Evolutionary conservation across 805 yeast genomes (phyloP), one percentile per base, ranked within the genome.

Genomic region (Blastobotrys robertii): DNA sequence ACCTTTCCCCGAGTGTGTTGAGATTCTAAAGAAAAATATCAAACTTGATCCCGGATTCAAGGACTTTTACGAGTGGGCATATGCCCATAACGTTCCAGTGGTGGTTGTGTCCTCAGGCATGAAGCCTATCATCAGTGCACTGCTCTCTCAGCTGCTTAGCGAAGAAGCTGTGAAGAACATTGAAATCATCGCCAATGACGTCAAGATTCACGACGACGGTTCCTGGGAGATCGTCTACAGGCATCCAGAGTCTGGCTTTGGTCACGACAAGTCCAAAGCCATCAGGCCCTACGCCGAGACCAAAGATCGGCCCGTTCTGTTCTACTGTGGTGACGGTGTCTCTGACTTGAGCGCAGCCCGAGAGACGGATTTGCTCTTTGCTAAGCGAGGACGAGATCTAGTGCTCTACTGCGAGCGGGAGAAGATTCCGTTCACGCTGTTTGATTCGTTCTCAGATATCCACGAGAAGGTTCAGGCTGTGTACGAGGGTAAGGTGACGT

Each of bases 251-350:
- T 75, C 95, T 8, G 70, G 78, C 10, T 88, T 86, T 62, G 99
- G 99, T 40, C 99, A 92, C 63, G 97, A 92, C 65, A 92, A 92
- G 67, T 79, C 95, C 28, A 72, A 75, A 44, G 81, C 92, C 25
- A 90, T 92, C 54, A 72, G 74, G 44, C 61, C 69, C 45, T 57
- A 67, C 55, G 65, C 65, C 15, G 56, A 63, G 7, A 59, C 60
- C 14, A 60, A 55, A 6, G 56, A 62, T 14, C 70, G 75, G 39
- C 95, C 94, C 11, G 67, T 69, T 33, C 72, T 86, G 53, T 85
- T 90, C 61, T 92, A 92, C 69, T 84, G 95, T 57, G 99, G 99
- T 46, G 99, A 92, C 62, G 99, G 99, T 50, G 96, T 92, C 29
- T 81, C 94, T 37, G 99, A 92, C 63, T 69, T 92, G 53, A 77